Evolutionary conservation across 2,329 filamentous ascomycete species (phyloP), one percentile per base, ranked within the genome.

Genomic region (Ciborinia camelliae): DNA sequence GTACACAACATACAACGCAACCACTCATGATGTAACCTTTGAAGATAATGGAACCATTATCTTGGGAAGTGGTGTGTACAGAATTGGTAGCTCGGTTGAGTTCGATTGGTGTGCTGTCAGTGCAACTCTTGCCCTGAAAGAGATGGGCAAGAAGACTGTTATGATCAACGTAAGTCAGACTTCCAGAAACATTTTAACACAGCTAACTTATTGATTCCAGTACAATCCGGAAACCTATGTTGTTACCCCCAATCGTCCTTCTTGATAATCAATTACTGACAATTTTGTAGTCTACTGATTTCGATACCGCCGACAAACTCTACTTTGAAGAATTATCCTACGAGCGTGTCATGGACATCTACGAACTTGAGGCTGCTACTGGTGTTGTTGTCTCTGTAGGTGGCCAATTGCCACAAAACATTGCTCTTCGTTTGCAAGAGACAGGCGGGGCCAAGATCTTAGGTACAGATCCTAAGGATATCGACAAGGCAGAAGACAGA

Each of bases 91-190:
- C 80, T 97, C 93, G 8, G 95, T 99, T 61, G 95, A 99, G 79
- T 99, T 99, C 76, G 94, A 99, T 79, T 98, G 94, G 94, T 98
- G 94, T 77, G 92, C 93, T 69, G 92, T 97, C 67, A 95, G 92
- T 74, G 90, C 92, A 69, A 93, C 92, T 14, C 84, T 91, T 68
- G 90, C 92, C 50, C 84, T 98, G 68, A 87, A 88, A 73, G 82
- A 89, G 67, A 91, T 96, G 83, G 93, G 92, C 71, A 90, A 97
- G 83, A 97, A 97, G 87, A 98, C 95, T 37, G 87, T 97, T 65
- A 96, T 98, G 91, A 95, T 99, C 74, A 98, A 98, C 74, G 62
- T 63, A 50, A 63, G 62, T 58, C 26, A 23, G 8, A 9, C n/a
- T n/a, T n/a, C n/a, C n/a, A n/a, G n/a, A n/a, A n/a, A n/a, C n/a